Conservation (phyloP, 768 basidiomycete species). For the Kwoniella bestiolae region DNA sequence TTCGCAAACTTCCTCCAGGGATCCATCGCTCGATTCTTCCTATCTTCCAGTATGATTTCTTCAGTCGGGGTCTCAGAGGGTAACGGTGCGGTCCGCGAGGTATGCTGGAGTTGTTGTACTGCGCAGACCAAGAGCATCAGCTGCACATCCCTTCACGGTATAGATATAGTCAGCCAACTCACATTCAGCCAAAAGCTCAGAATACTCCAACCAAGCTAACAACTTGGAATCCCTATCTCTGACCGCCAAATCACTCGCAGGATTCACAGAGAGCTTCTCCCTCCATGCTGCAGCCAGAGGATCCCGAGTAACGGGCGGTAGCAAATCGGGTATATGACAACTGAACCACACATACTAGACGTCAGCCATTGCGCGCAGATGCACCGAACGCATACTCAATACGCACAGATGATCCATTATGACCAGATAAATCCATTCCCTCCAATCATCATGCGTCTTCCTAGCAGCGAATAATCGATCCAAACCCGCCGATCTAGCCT, state of each 20-base stretch:
- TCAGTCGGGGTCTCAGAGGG: slow-evolving; percentile 12
- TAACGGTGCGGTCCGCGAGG: slow-evolving; percentile 13
- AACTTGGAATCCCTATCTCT: slow-evolving; percentile 53
- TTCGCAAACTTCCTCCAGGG: slow-evolving; percentile 35
- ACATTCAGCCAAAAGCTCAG: slow-evolving; percentile 50
- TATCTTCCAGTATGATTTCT: slow-evolving; percentile 17
- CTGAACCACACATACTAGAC: slow-evolving; percentile 14
- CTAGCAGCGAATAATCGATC: slow-evolving; percentile 28
- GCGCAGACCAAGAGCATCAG: not conserved
- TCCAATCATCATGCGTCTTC: slow-evolving; percentile 49
- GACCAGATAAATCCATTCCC: slow-evolving; percentile 51
- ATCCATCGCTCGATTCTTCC: slow-evolving; percentile 26
- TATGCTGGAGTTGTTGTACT: slow-evolving; percentile 24
- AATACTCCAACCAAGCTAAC: slow-evolving; percentile 54
- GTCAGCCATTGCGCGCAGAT: not conserved
- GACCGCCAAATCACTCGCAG: slow-evolving; percentile 33
- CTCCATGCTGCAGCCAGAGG: slow-evolving; percentile 35
- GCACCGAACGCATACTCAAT: not conserved
- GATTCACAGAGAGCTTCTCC: slow-evolving; percentile 26
- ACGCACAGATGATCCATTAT: slow-evolving; percentile 50
- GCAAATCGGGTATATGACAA: slow-evolving; percentile 38
- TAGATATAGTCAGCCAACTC: slow-evolving; percentile 4
- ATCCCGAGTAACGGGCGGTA: slow-evolving; percentile 35
- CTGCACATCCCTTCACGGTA: not conserved
- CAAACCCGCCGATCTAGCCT: slow-evolving; percentile 31